Percentiles rank a stretch among this genome's conserved stretches.
Evolutionary conservation across 768 basidiomycete genomes (phyloP).

Genomic region (Grammothele lineata): DNA sequence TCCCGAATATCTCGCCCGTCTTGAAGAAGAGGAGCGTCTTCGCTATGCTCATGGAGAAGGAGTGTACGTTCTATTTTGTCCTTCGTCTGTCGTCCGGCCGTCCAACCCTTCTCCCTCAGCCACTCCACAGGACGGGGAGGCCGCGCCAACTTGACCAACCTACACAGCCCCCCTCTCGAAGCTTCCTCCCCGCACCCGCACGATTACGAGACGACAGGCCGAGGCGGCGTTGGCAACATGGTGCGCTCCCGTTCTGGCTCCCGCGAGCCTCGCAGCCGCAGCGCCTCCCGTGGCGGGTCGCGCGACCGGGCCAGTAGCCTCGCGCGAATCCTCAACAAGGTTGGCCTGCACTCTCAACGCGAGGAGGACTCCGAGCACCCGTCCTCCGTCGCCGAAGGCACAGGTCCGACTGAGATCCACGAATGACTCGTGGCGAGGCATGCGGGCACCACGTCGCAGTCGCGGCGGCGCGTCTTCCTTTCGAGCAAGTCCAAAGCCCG

Average conservation of each 20-base stretch:
- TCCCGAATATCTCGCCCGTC: conserved; percentile 25
- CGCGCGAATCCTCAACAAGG: conserved; percentile 18
- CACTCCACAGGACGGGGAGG: conserved; percentile 72
- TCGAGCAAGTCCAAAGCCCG: conserved; percentile 1
- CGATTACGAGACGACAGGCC: conserved; percentile 42
- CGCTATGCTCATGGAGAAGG: conserved; percentile 26
- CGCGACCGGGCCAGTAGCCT: conserved; percentile 16
- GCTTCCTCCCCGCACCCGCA: conserved; percentile 3
- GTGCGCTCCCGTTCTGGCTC: conserved; percentile 33
- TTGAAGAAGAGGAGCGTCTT: conserved; percentile 32
- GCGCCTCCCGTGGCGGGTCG: conserved; percentile 11
- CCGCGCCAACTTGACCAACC: conserved; percentile 49
- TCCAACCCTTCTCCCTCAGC: conserved; percentile 26
- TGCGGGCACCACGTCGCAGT: conserved; percentile 10
- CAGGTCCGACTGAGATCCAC: conserved; percentile 3
- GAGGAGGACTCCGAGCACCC: neutral
- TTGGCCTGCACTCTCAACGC: conserved; percentile 12
- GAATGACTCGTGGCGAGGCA: conserved; percentile 21
- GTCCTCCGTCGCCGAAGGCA: neutral
- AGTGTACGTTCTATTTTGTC: conserved; percentile 33
- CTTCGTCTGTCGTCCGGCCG: neutral
- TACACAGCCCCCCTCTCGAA: conserved; percentile 21
- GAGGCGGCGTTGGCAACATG: conserved; percentile 64
- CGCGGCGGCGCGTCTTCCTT: conserved; percentile 13
- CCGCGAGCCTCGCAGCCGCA: conserved; percentile 23